Evolutionary conservation across 2,329 filamentous ascomycete species (phyloP).

Genomic region (Colletotrichum lindemuthianum): DNA sequence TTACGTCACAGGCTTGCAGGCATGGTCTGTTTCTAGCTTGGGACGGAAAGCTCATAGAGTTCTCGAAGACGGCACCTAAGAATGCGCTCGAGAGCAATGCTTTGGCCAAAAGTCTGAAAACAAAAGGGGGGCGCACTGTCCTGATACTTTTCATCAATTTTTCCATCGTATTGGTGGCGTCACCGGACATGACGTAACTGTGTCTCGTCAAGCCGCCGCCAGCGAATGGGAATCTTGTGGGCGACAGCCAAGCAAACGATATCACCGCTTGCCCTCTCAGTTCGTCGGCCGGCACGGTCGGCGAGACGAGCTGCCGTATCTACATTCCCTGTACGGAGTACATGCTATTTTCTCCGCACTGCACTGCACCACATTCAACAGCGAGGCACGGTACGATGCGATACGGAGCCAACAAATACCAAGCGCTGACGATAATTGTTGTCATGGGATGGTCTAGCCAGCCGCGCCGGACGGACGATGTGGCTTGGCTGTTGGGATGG

Average conservation of each 20-base stretch:
- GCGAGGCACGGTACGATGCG: constrained; percentile 1
- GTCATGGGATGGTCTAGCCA: constrained; percentile 5
- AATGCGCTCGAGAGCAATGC: constrained; percentile 12
- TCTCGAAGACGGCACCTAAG: constrained; percentile 22
- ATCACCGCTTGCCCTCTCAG: background rate
- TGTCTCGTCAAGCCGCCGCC: constrained; percentile 5
- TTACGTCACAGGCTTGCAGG: constrained; percentile 26
- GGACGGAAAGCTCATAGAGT: constrained; percentile 32
- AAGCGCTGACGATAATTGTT: background rate
- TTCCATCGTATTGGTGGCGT: constrained; percentile 25
- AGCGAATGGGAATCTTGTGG: constrained; percentile 21
- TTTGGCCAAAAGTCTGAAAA: constrained; percentile 8
- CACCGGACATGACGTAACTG: constrained; percentile 30
- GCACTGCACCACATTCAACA: background rate
- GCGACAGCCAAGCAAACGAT: constrained; percentile 8
- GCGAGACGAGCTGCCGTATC: background rate
- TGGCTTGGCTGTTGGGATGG: background rate
- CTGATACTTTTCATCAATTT: constrained; percentile 13
- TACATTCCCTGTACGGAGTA: background rate
- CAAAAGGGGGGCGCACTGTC: constrained; percentile 24
- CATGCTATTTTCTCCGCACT: background rate
- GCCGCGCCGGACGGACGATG: background rate
- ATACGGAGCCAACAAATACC: constrained; percentile 1
- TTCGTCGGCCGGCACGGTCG: constrained; percentile 21
- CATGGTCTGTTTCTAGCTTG: constrained; percentile 23